A percentile compares a stretch with the other conserved stretches of the same genome.
Conservation (phyloP, 2,329 filamentous ascomycete species). For the Penicillium hordei region DNA sequence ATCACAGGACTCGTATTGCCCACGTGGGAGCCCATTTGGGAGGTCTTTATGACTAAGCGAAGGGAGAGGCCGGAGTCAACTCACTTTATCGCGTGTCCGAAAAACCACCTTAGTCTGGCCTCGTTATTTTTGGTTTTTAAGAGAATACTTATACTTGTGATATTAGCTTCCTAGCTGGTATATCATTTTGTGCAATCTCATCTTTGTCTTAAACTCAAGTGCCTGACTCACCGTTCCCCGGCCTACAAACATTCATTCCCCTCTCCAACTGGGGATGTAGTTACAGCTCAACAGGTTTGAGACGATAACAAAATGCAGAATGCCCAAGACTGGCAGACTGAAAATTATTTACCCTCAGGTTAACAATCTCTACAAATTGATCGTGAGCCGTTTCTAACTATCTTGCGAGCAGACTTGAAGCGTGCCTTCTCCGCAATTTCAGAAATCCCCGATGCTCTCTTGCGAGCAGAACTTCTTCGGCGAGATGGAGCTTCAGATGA, state of each 20-base stretch:
- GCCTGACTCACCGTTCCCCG: neutral
- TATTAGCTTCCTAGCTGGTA: neutral
- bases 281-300: slow-evolving; percentile 7
- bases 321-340: slow-evolving; percentile 17
- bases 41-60: slow-evolving; percentile 5
- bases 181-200: neutral
- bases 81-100: neutral
- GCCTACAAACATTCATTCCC: neutral
- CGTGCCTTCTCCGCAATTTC: slow-evolving; percentile 26
- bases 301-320: slow-evolving; percentile 22
- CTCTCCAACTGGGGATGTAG: slow-evolving; percentile 16
- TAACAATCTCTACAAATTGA: neutral
- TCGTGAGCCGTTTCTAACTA: neutral
- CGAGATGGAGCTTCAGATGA: slow-evolving; percentile 25
- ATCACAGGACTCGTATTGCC: neutral
- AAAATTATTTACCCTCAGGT: slow-evolving; percentile 18
- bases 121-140: neutral
- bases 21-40: neutral
- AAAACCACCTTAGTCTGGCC: neutral
- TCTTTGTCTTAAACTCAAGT: neutral
- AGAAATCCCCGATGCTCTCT: slow-evolving; percentile 34
- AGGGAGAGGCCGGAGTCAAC: neutral
- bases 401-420: slow-evolving; percentile 19
- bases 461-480: slow-evolving; percentile 36
- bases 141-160: neutral